Evolutionary conservation across 345 rosid species (phyloP).

Genomic region (Murraya paniculata): DNA sequence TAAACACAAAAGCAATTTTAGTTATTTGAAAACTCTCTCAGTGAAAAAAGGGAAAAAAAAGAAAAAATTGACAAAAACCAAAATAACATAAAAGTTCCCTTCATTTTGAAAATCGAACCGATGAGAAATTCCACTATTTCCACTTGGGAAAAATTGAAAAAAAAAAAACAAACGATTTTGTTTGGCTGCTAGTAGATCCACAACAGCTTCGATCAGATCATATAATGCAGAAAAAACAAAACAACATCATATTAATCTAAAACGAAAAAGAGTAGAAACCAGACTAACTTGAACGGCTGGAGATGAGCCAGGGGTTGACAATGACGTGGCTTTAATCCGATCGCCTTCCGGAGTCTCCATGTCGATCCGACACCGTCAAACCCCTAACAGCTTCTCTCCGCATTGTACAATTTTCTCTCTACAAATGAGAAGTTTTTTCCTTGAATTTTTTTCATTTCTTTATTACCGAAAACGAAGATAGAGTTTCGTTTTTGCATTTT

Average conservation of each 20-base stretch:
- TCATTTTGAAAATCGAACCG: not conserved
- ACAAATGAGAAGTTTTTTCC: not conserved
- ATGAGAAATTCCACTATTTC: not conserved
- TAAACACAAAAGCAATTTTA: not conserved
- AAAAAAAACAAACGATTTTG: not conserved
- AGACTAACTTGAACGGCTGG: slow-evolving; percentile 9
- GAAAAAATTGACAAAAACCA: not conserved
- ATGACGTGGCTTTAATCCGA: not conserved
- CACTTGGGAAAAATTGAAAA: not conserved
- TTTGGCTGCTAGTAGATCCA: not conserved
- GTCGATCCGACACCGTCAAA: not conserved
- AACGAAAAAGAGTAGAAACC: not conserved
- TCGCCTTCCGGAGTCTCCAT: slow-evolving; percentile 25
- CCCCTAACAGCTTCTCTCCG: not conserved
- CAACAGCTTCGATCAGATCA: not conserved
- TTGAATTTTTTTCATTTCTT: not conserved
- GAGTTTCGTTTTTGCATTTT: not conserved
- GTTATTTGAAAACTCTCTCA: not conserved
- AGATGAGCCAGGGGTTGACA: slow-evolving; percentile 6
- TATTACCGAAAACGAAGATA: not conserved
- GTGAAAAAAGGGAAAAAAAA: not conserved
- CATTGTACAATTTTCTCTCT: not conserved
- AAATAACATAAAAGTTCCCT: not conserved
- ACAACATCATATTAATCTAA: not conserved
- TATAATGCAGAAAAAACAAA: not conserved